Conservation (phyloP, 768 basidiomycete species). For the Suillus spraguei region DNA sequence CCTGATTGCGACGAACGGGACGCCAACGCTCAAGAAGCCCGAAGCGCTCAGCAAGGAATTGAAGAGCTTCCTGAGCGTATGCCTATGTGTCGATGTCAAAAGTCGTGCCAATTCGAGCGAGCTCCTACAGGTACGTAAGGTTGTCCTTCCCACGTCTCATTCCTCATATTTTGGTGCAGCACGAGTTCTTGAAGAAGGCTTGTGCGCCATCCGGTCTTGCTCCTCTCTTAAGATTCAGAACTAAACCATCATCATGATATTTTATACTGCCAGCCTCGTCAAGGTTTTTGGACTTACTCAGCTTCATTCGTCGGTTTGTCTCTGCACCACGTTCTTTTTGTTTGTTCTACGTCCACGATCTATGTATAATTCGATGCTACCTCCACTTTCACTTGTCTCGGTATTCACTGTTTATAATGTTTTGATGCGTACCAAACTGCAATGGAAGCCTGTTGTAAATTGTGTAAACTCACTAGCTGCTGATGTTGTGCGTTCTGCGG, state of each 20-base stretch:
- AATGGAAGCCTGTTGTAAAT: constrained; percentile 27
- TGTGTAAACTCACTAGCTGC: not conserved
- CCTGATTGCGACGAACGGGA: constrained; percentile 96
- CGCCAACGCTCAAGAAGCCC: constrained; percentile 96
- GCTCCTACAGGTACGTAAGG: constrained; percentile 69
- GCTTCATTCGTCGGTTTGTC: constrained; percentile 7
- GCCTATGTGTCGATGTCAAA: constrained; percentile 94
- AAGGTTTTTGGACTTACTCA: constrained; percentile 9
- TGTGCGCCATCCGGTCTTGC: constrained; percentile 84
- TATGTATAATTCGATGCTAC: constrained; percentile 19
- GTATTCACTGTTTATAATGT: constrained; percentile 16
- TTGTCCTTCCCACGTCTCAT: constrained; percentile 4
- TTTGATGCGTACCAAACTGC: constrained; percentile 16
- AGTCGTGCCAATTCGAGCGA: constrained; percentile 91
- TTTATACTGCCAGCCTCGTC: constrained; percentile 2
- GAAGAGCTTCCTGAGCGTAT: constrained; percentile 97
- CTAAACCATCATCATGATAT: constrained; percentile 47
- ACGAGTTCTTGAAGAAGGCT: constrained; percentile 91
- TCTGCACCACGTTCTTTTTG: constrained; percentile 8
- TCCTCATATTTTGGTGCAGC: constrained; percentile 48
- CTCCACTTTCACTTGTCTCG: constrained; percentile 12
- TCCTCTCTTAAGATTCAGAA: constrained; percentile 81
- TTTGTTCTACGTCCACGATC: constrained; percentile 11
- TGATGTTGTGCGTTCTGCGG: not conserved
- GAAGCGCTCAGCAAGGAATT: constrained; percentile 90